Conservation (phyloP, 495 filamentous ascomycete genomes). For the Aspergillus hancockii region DNA sequence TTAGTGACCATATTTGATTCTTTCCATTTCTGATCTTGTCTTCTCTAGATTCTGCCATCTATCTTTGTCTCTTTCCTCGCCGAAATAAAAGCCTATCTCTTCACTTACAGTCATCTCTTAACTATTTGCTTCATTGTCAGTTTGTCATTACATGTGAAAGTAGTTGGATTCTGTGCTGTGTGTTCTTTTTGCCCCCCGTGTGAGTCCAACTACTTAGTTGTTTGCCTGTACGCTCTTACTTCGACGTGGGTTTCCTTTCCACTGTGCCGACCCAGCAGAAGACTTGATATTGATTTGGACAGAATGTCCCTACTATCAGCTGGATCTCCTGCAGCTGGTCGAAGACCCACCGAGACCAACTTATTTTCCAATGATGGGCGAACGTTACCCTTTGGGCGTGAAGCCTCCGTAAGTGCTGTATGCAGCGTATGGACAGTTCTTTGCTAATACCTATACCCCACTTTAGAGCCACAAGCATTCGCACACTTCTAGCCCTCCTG, state of each 20-base stretch:
- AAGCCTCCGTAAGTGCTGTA: constrained; percentile 31
- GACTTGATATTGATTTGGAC: constrained; percentile 5
- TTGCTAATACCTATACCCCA: not conserved
- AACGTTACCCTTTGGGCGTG: constrained; percentile 23
- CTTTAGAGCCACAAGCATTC: constrained; percentile 32
- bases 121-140: constrained; percentile 20
- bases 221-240: not conserved
- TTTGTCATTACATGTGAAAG: constrained; percentile 28
- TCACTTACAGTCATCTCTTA: constrained; percentile 23
- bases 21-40: constrained; percentile 20
- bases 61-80: constrained; percentile 15
- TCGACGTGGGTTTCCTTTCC: constrained; percentile 7
- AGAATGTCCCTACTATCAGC: constrained; percentile 32
- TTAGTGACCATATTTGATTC: constrained; percentile 3
- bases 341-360: constrained; percentile 24
- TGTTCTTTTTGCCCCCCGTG: constrained; percentile 14
- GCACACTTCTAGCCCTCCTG: constrained; percentile 29
- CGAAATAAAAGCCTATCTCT: constrained; percentile 13
- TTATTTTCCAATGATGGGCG: constrained; percentile 19
- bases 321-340: constrained; percentile 26
- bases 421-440: not conserved
- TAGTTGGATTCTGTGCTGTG: constrained; percentile 28
- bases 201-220: constrained; percentile 9
- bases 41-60: constrained; percentile 28
- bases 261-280: constrained; percentile 8